Percentiles rank a stretch among this genome's conserved stretches.
phyloP scores from a whole-genome alignment of 2,329 filamentous ascomycete genomes.

The Colletotrichum falcatum region DNA sequence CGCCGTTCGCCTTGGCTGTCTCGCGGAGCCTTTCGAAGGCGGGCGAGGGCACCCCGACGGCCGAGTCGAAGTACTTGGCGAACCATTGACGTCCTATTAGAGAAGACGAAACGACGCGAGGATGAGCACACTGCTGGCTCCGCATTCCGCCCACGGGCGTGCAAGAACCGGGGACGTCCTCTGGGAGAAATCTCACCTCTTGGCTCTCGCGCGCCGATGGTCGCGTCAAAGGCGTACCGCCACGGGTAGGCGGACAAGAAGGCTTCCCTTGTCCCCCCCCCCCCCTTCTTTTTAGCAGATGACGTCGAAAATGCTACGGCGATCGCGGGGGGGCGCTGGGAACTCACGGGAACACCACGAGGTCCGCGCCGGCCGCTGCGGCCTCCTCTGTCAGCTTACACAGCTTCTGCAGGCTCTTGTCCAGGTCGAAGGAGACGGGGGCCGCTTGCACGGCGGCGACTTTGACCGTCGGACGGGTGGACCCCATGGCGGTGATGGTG shows the following conservation, averaged over 20 bases:
- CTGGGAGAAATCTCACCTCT: conserved; percentile 48
- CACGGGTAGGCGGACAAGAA: conserved; percentile 58
- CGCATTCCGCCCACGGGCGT: not conserved
- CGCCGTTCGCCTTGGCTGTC: conserved; percentile 50
- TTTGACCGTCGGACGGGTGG: conserved; percentile 46
- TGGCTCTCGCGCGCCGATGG: conserved; percentile 54
- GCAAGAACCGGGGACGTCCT: not conserved
- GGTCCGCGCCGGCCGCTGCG: conserved; percentile 51
- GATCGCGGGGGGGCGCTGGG: too few relatives aligned
- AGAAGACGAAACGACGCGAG: too few relatives aligned
- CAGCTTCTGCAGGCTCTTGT: conserved; percentile 52
- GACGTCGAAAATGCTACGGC: too few relatives aligned
- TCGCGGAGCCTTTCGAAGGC: conserved; percentile 50
- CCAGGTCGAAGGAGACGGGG: conserved; percentile 54
- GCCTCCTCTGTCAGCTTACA: conserved; percentile 51
- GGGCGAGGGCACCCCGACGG: conserved; percentile 53
- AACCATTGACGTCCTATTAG: conserved; percentile 56
- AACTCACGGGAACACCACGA: conserved; percentile 56
- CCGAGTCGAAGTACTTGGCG: conserved; percentile 54
- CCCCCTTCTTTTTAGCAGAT: too few relatives aligned
- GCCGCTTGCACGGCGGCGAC: conserved; percentile 56
- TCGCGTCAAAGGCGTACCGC: conserved; percentile 57
- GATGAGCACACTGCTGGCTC: not conserved
- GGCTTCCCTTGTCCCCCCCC: conserved; percentile 45
- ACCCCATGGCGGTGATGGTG: conserved; percentile 24